These are phyloP conservation scores for Penicillium alfredii DNA, from an alignment of 495 filamentous ascomycete genomes.

Conservation along the genomic window DNA sequence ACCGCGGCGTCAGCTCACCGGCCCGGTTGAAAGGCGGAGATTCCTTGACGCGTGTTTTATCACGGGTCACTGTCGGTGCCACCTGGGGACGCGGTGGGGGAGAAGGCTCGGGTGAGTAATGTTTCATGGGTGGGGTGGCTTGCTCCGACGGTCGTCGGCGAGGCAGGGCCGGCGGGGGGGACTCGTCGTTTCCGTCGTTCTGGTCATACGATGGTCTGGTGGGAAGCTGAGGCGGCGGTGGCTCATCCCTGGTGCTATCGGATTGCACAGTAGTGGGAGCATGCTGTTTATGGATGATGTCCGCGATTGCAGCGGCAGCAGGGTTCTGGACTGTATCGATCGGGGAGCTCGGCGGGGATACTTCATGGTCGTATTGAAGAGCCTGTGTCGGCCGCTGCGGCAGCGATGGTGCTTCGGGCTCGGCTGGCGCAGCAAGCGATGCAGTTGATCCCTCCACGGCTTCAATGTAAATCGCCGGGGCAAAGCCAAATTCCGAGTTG, in stretches of 20 bases:
- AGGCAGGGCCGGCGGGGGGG: slow-evolving; percentile 59
- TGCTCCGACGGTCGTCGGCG: slow-evolving; percentile 59
- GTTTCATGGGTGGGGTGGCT: slow-evolving; percentile 45
- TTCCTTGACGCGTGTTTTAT: slow-evolving; percentile 34
- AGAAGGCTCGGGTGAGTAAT: slow-evolving; percentile 41
- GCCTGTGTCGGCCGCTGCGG: slow-evolving; percentile 30
- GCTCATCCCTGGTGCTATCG: slow-evolving; percentile 30
- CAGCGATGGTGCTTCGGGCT: slow-evolving; percentile 33
- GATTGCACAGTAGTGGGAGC: slow-evolving; percentile 18
- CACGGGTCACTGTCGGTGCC: slow-evolving; percentile 27
- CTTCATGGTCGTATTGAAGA: slow-evolving; percentile 20
- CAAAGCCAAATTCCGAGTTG: slow-evolving; percentile 87
- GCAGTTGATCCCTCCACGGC: slow-evolving; percentile 35
- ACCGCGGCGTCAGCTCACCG: slow-evolving; percentile 42
- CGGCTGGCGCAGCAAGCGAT: slow-evolving; percentile 23
- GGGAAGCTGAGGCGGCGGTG: slow-evolving; percentile 37
- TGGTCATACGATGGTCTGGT: slow-evolving; percentile 39
- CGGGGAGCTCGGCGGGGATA: slow-evolving; percentile 21
- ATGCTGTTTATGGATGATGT: slow-evolving; percentile 58
- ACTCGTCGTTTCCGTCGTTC: slow-evolving; percentile 54
- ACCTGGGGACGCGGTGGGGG: slow-evolving; percentile 22
- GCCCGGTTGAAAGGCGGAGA: slow-evolving; percentile 56
- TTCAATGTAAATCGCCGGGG: slow-evolving; percentile 96
- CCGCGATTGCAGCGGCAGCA: slow-evolving; percentile 65
- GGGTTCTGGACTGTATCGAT: slow-evolving; percentile 50